A percentile compares a stretch with the other conserved stretches of the same genome.
These are phyloP conservation scores for Calonectria naviculata DNA, from an alignment of 2,329 filamentous ascomycete species.

Conservation along the genomic window DNA sequence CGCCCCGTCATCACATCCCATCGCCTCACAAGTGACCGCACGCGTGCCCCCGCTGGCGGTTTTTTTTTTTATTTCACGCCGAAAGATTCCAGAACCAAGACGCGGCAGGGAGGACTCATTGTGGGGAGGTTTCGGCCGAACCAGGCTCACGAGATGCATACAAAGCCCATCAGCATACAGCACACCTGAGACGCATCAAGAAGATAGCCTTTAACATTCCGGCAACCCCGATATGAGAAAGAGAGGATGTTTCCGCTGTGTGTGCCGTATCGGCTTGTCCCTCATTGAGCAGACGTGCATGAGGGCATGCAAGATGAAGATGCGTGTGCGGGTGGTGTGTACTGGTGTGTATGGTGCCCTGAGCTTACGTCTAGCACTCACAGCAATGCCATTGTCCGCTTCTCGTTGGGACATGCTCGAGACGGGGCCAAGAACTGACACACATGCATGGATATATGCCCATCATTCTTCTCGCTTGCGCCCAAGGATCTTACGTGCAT, in stretches of 20 bases:
- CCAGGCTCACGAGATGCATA: conserved; percentile 1
- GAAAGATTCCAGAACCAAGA: neutral
- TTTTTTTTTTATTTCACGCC: neutral
- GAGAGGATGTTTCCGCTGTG: neutral
- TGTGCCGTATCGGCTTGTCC: neutral
- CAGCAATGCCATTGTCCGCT: neutral
- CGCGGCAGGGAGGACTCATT: neutral
- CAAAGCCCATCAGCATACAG: neutral
- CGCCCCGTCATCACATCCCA: neutral
- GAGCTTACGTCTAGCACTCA: neutral
- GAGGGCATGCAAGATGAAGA: neutral
- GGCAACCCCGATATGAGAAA: neutral
- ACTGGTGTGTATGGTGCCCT: neutral
- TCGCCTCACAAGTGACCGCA: neutral
- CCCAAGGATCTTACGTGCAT: neutral
- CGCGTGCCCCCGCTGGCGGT: neutral
- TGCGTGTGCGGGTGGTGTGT: neutral
- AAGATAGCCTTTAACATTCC: neutral
- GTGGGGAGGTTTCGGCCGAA: conserved; percentile 1
- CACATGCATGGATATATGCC: neutral
- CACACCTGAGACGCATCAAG: neutral
- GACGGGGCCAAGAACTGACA: neutral
- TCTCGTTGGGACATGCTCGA: neutral
- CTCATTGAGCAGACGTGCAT: neutral
- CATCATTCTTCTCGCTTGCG: neutral